Percentiles rank a stretch among this genome's conserved stretches.
Evolutionary conservation across 768 basidiomycete species (phyloP).

Genomic region (Boletus subcaerulescens): DNA sequence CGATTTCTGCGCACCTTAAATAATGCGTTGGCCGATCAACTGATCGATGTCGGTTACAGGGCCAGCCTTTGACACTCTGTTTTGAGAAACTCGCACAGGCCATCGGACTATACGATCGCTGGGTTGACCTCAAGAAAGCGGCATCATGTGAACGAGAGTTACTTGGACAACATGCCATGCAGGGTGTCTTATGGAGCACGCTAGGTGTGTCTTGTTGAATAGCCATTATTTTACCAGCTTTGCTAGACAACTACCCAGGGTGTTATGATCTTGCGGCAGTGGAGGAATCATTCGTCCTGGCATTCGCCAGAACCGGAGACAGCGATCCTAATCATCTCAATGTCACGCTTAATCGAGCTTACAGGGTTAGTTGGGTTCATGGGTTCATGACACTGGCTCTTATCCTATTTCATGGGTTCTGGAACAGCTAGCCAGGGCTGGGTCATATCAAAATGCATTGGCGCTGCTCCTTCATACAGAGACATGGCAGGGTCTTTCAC

Average conservation of each 20-base stretch:
- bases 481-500: conserved; percentile 64
- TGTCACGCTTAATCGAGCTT: conserved; percentile 62
- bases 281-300: conserved; percentile 68
- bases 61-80: conserved; percentile 65
- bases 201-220: conserved; percentile 45
- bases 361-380: conserved; percentile 46
- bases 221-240: background rate
- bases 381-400: background rate
- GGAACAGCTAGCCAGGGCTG: conserved; percentile 64
- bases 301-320: conserved; percentile 57
- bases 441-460: conserved; percentile 60
- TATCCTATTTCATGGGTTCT: conserved; percentile 10
- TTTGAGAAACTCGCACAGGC: conserved; percentile 70
- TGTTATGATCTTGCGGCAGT: conserved; percentile 60
- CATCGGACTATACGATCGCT: conserved; percentile 66
- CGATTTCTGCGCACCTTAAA: conserved; percentile 9
- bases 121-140: conserved; percentile 56
- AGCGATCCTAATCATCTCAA: conserved; percentile 62
- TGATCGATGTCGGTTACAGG: conserved; percentile 39
- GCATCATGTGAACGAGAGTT: conserved; percentile 55
- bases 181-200: conserved; percentile 69
- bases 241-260: conserved; percentile 41
- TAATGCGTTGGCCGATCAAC: background rate
- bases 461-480: conserved; percentile 61
- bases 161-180: conserved; percentile 71